These are phyloP conservation scores for Trypethelium eluteriae DNA, from an alignment of 495 filamentous ascomycete species.

Conservation along the genomic window DNA sequence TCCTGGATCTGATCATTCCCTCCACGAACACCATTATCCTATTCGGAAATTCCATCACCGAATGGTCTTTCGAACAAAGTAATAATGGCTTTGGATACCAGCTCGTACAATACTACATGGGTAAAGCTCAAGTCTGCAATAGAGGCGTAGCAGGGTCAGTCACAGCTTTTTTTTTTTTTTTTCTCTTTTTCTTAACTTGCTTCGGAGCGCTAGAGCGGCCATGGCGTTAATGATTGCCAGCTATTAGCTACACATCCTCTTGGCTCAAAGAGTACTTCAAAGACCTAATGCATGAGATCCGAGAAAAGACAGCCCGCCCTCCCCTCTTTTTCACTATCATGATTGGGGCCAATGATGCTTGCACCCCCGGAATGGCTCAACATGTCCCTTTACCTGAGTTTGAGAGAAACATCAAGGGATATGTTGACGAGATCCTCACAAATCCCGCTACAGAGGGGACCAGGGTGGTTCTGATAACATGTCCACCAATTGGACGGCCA, in stretches of 20 bases:
- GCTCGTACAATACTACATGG: constrained; percentile 21
- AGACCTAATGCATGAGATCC: constrained; percentile 19
- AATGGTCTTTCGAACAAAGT: constrained; percentile 26
- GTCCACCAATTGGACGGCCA: constrained; percentile 30
- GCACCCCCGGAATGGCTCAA: constrained; percentile 15
- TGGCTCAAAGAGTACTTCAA: constrained; percentile 21
- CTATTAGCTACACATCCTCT: constrained; percentile 22
- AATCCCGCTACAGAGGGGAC: constrained; percentile 21
- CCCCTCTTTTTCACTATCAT: constrained; percentile 32
- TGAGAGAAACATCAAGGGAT: constrained; percentile 27
- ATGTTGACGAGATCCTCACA: constrained; percentile 26
- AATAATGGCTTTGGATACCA: constrained; percentile 23
- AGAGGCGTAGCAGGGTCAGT: constrained; percentile 26
- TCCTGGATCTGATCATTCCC: constrained; percentile 4
- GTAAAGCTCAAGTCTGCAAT: constrained; percentile 25
- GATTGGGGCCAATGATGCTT: constrained; percentile 32
- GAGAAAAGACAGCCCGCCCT: background rate
- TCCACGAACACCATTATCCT: constrained; percentile 21
- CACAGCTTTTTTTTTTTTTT: too few relatives aligned
- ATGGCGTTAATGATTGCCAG: background rate
- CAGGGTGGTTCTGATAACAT: constrained; percentile 31
- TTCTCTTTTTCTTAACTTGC: too few relatives aligned
- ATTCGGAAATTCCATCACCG: constrained; percentile 27
- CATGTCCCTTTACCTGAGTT: constrained; percentile 28
- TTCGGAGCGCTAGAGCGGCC: too few relatives aligned